Evolutionary conservation across 1,284 basidiomycete genomes (phyloP).

Genomic region (Vanrija sp.): DNA sequence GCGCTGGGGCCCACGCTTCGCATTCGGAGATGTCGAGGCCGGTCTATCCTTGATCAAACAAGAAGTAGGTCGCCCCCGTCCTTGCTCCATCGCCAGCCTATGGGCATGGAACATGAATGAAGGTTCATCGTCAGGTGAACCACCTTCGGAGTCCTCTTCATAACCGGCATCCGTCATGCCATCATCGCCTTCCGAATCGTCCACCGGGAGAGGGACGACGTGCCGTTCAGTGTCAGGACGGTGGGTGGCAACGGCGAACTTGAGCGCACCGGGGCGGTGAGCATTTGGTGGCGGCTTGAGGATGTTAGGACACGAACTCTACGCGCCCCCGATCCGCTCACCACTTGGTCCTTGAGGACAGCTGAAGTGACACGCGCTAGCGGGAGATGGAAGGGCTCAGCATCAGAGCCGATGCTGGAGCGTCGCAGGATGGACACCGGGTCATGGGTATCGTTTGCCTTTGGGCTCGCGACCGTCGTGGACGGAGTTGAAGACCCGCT

Average conservation of each 20-base stretch:
- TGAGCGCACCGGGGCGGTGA: constrained; percentile 14
- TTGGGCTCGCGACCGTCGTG: constrained; percentile 30
- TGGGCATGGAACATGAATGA: constrained; percentile 5
- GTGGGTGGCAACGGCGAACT: constrained; percentile 27
- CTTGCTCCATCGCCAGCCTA: constrained; percentile 5
- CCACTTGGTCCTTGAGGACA: constrained; percentile 14
- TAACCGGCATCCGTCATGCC: constrained; percentile 23
- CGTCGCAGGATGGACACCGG: constrained; percentile 31
- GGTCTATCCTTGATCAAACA: constrained; percentile 4
- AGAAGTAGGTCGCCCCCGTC: constrained; percentile 24
- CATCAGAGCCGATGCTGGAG: constrained; percentile 25
- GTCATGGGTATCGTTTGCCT: constrained; percentile 1
- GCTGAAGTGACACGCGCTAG: constrained; percentile 8
- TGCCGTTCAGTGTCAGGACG: constrained; percentile 1
- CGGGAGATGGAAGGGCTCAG: constrained; percentile 16
- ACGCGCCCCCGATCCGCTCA: neutral
- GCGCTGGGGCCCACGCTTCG: no score
- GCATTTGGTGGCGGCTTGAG: neutral
- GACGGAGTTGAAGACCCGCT: constrained; percentile 25
- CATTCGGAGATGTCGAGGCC: constrained; percentile 3
- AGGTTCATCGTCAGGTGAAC: constrained; percentile 27
- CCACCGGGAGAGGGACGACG: neutral
- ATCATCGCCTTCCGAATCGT: neutral
- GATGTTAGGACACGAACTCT: neutral
- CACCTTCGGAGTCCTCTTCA: constrained; percentile 38